Evolutionary conservation across 345 rosid species (phyloP).

Genomic region (Schrenkiella parvula): DNA sequence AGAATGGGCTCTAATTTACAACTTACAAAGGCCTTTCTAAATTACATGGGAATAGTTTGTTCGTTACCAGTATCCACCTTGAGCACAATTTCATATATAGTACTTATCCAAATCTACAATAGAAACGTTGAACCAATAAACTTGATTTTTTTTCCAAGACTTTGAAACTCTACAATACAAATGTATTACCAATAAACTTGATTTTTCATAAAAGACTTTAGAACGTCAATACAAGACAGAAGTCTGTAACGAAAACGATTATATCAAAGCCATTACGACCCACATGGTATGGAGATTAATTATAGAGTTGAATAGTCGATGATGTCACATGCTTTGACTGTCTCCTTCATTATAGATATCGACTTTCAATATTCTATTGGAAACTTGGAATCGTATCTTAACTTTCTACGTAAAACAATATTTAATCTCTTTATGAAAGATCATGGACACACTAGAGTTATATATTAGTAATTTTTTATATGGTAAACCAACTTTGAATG

Average conservation of each 20-base stretch:
- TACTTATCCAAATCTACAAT: not conserved
- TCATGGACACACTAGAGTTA: constrained; percentile 15
- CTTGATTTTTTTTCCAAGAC: not conserved
- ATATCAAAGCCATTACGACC: constrained; percentile 14
- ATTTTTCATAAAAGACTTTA: not conserved
- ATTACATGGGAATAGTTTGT: no score
- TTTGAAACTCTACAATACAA: not conserved
- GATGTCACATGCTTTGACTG: constrained; percentile 37
- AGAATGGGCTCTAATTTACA: not conserved
- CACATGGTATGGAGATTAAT: constrained; percentile 17
- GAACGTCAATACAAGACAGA: not conserved
- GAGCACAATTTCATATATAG: no score
- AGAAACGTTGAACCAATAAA: not conserved
- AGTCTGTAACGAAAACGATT: constrained; percentile 12
- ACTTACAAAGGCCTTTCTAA: not conserved
- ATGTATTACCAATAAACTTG: not conserved
- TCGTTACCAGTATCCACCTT: no score
- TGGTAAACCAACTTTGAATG: constrained; percentile 31
- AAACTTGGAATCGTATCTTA: constrained; percentile 25
- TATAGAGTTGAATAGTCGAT: constrained; percentile 31
- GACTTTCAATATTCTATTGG: constrained; percentile 18
- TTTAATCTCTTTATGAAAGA: constrained; percentile 23
- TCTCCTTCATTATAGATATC: constrained; percentile 18
- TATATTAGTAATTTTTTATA: constrained; percentile 5
- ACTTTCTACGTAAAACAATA: constrained; percentile 26